Percentiles rank a stretch among this genome's conserved stretches.
Evolutionary conservation across 305 asterid species (phyloP).

Genomic region (Euphrasia arctica): DNA sequence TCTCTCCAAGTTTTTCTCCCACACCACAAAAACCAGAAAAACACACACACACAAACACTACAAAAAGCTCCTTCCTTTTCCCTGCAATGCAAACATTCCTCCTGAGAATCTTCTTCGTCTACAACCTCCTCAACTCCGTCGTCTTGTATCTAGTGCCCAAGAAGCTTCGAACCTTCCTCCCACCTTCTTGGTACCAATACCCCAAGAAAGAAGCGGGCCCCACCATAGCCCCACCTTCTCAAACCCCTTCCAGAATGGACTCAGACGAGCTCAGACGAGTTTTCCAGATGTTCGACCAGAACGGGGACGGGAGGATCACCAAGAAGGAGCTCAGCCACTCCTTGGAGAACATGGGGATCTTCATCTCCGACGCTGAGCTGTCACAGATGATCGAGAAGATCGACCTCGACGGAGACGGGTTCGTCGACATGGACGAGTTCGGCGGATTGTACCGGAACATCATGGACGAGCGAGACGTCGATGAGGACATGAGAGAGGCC

Average conservation of each 20-base stretch:
- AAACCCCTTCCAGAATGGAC: constrained; percentile 41
- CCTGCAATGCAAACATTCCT: constrained; percentile 38
- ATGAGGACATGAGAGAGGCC: constrained; percentile 75
- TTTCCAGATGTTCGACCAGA: constrained; percentile 70
- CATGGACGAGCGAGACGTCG: constrained; percentile 66
- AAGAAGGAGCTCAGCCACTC: constrained; percentile 56
- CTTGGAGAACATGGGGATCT: constrained; percentile 70
- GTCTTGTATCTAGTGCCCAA: constrained; percentile 37
- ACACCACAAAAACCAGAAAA: too few relatives aligned
- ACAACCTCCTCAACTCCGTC: constrained; percentile 42
- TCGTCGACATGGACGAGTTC: constrained; percentile 73
- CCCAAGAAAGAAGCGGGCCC: neutral
- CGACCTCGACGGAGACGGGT: constrained; percentile 62
- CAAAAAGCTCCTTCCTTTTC: too few relatives aligned
- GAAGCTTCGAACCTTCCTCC: constrained; percentile 42
- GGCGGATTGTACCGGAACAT: constrained; percentile 52
- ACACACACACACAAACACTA: too few relatives aligned
- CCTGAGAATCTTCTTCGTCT: constrained; percentile 34
- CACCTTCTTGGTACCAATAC: constrained; percentile 37
- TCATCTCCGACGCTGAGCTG: constrained; percentile 56
- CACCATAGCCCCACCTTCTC: neutral
- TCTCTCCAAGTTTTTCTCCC: too few relatives aligned
- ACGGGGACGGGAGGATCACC: constrained; percentile 78
- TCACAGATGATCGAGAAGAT: constrained; percentile 56
- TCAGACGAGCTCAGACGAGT: constrained; percentile 52